phyloP scores from a whole-genome alignment of 495 filamentous ascomycete genomes.

The Cenococcum geophilum region DNA sequence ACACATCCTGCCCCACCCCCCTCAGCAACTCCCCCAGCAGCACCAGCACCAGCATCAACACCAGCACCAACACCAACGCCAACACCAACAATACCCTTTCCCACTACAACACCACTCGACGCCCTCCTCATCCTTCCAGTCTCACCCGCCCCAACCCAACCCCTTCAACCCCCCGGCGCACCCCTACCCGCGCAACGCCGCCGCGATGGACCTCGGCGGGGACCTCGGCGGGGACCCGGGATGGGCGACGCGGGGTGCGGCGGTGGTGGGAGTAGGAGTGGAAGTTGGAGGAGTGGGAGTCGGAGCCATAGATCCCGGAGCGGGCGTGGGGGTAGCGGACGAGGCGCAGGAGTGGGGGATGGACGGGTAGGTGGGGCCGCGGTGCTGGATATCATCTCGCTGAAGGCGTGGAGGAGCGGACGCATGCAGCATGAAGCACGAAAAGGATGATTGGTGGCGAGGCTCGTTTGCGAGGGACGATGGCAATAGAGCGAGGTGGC shows the following conservation, averaged over 20 bases:
- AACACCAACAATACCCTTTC: constrained; percentile 4
- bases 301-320: not conserved
- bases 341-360: too few species aligned
- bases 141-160: not conserved
- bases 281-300: not conserved
- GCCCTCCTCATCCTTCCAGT: not conserved
- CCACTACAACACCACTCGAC: not conserved
- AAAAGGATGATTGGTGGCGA: too few species aligned
- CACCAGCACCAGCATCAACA: too few species aligned
- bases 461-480: too few species aligned
- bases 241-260: not conserved
- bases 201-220: constrained; percentile 1
- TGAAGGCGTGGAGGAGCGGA: too few species aligned
- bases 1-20: not conserved
- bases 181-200: not conserved
- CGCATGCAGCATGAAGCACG: too few species aligned
- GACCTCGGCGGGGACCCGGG: not conserved
- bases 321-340: not conserved
- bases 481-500: too few species aligned
- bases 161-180: not conserved
- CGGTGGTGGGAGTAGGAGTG: not conserved
- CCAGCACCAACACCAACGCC: too few species aligned
- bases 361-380: too few species aligned
- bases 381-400: too few species aligned
- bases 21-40: not conserved